These are phyloP conservation scores for Tulasnella sp. DNA, from an alignment of 768 basidiomycete species.

Conservation along the genomic window DNA sequence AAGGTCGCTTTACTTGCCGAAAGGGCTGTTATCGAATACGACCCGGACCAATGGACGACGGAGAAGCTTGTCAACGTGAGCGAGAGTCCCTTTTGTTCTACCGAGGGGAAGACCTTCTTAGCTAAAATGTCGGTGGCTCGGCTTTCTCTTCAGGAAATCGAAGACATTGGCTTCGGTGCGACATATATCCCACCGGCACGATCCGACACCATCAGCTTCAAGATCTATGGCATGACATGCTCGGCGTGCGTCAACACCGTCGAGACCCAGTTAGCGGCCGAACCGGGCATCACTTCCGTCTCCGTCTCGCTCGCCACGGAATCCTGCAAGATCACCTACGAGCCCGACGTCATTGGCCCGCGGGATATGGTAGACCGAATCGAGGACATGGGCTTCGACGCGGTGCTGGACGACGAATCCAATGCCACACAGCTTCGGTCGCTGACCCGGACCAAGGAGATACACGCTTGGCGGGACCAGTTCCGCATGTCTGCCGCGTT, in stretches of 20 bases:
- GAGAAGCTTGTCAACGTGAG: conserved; percentile 78
- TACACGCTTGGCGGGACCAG: conserved; percentile 83
- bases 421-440: conserved; percentile 85
- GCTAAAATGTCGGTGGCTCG: conserved; percentile 22
- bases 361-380: conserved; percentile 89
- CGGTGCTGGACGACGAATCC: conserved; percentile 76
- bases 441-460: conserved; percentile 86
- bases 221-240: conserved; percentile 92
- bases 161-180: conserved; percentile 91
- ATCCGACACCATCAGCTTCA: conserved; percentile 70
- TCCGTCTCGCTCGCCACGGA: conserved; percentile 77
- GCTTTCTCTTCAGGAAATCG: conserved; percentile 70
- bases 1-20: conserved; percentile 98
- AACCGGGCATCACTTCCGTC: conserved; percentile 75
- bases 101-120: not conserved
- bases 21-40: conserved; percentile 88
- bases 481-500: conserved; percentile 76
- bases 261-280: conserved; percentile 64
- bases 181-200: conserved; percentile 67
- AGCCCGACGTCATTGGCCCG: conserved; percentile 69
- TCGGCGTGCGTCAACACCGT: conserved; percentile 78
- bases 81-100: conserved; percentile 50
- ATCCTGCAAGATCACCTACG: conserved; percentile 74
- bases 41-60: conserved; percentile 75
- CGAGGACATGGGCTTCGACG: conserved; percentile 89